Base-by-base conservation (phyloP, 768 basidiomycete species). In the Austroboletus eburneus region DNA sequence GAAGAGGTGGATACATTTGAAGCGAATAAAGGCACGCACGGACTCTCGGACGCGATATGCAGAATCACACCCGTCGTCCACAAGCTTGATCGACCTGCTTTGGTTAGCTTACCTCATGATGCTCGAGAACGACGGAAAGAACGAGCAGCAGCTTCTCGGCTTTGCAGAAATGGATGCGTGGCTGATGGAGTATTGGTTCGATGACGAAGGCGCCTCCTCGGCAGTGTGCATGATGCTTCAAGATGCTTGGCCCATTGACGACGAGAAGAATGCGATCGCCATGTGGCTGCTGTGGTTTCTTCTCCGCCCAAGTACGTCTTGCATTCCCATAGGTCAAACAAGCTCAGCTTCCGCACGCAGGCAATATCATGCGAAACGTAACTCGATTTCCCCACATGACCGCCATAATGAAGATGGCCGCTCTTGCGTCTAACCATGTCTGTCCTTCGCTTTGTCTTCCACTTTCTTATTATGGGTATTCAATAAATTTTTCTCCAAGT, bases 221-320 rank as follows among this genome's bases (percentile, higher is more conserved):
- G 77, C 79, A 1, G 66, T 66, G 20, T 56, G 62, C 30, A 62
- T 61, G 33, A 68, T 82, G 20, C 59, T 56, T n/a, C 61, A 54
- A 9, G 75, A 76, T 18, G 50, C 58, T 4, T 90, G 87, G 86
- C 83, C 81, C 0, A 58, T 66, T 30, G 75, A 79, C 40, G 70
- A 75, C 45, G 70, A 71, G 50, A 67, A 71, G 17, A 77, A 73
- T 37, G 70, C 81, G 3, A 61, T 88, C 38, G 84, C 80, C 3
- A 83, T 88, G 78, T 91, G 86, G 87, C 58, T 90, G 16, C 78
- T 86, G 56, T 91, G 87, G 86, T 79, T 86, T 53, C 65, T 89
- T 30, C 61, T 88, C 14, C 71, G 69, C 20, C 76, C 78, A 48
- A 77, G 87, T 84, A 52, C 54, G 81, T 67, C 24, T 22, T 33